phyloP scores from a whole-genome alignment of 2,329 filamentous ascomycete species.

The Pleoardoris graminearum region DNA sequence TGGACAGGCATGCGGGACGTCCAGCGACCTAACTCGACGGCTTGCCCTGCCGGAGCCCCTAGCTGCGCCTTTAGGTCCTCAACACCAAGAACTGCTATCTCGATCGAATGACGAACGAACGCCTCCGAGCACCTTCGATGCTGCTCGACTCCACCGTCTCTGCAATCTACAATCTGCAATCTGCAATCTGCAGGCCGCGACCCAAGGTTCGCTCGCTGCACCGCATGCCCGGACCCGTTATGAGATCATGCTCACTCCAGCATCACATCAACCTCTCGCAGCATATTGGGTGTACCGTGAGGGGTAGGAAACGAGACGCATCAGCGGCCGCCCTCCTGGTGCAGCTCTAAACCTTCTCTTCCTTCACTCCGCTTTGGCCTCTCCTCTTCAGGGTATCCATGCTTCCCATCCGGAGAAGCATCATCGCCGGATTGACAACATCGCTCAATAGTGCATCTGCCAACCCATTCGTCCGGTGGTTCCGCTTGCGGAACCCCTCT shows the following conservation, averaged over 20 bases:
- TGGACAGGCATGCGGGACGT: not conserved
- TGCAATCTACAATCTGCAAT: not conserved
- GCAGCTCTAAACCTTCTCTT: too few species aligned
- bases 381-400: too few species aligned
- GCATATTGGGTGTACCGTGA: not conserved
- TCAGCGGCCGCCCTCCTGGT: not conserved
- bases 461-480: too few species aligned
- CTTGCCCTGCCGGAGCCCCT: not conserved
- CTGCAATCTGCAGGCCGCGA: not conserved
- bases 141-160: too few species aligned
- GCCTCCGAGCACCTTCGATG: too few species aligned
- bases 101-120: not conserved
- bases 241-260: not conserved
- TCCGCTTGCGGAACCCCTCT: too few species aligned
- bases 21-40: not conserved
- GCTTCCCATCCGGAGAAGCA: too few species aligned
- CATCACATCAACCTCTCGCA: not conserved
- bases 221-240: not conserved
- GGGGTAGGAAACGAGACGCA: not conserved
- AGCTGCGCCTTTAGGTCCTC: slow-evolving; percentile 1
- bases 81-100: slow-evolving; percentile 5
- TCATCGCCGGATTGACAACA: too few species aligned
- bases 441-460: too few species aligned
- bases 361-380: too few species aligned
- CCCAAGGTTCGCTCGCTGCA: not conserved